phyloP scores from a whole-genome alignment of 441 rosid genomes.

The Hypseocharis bilobata region DNA sequence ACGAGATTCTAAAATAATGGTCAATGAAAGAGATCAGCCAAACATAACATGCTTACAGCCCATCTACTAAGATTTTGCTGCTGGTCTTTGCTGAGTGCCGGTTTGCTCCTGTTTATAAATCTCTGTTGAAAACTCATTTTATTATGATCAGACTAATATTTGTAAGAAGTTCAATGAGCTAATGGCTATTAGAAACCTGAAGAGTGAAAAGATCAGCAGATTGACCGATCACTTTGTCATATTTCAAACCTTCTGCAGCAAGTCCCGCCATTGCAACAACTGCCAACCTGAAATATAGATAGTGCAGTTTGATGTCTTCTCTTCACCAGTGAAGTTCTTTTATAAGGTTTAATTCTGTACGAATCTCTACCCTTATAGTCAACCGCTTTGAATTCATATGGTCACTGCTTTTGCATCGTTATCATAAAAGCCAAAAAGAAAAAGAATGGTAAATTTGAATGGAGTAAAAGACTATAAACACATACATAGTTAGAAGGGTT shows the following conservation, averaged over 20 bases:
- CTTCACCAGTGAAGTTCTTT: neutral
- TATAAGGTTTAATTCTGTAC: too few species aligned
- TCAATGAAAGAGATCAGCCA: neutral
- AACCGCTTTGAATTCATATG: too few species aligned
- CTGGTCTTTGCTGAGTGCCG: slow-evolving; percentile 66
- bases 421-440: too few species aligned
- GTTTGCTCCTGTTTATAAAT: slow-evolving; percentile 73
- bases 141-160: too few species aligned
- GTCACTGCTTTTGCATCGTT: too few species aligned
- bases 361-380: too few species aligned
- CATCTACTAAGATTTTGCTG: slow-evolving; percentile 92
- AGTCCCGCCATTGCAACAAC: slow-evolving; percentile 88
- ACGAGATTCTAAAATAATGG: too few species aligned
- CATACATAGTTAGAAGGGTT: too few species aligned
- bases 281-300: slow-evolving; percentile 45
- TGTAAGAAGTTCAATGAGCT: too few species aligned
- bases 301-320: neutral
- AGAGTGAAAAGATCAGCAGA: slow-evolving; percentile 90
- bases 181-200: slow-evolving; percentile 37
- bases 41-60: slow-evolving; percentile 50
- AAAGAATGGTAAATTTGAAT: too few species aligned
- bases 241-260: slow-evolving; percentile 78
- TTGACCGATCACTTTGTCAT: slow-evolving; percentile 82
- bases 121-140: slow-evolving; percentile 52
- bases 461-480: too few species aligned